A percentile compares a stretch with the other conserved stretches of the same genome.
phyloP scores from a whole-genome alignment of 2,329 filamentous ascomycete species.

The Cladosporium sp. region DNA sequence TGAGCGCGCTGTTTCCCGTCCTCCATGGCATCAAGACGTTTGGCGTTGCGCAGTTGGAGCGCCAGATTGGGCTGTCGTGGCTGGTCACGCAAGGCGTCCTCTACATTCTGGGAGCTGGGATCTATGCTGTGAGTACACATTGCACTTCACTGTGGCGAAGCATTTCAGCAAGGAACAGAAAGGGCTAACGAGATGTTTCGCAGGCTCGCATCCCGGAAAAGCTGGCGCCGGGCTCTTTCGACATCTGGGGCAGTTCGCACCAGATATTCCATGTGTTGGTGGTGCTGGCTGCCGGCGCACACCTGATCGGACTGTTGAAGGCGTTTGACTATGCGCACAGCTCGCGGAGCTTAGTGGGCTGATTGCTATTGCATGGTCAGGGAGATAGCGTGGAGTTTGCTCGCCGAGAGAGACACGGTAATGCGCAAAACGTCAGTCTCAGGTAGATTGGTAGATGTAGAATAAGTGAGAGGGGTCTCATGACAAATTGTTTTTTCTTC shows the following conservation, averaged over 20 bases:
- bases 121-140: constrained; percentile 71
- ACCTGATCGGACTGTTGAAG: constrained; percentile 76
- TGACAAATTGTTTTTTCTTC: background rate
- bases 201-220: constrained; percentile 81
- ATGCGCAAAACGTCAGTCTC: background rate
- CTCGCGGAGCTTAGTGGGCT: constrained; percentile 19
- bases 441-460: background rate
- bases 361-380: constrained; percentile 2
- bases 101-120: constrained; percentile 80
- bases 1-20: constrained; percentile 81
- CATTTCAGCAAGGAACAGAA: background rate
- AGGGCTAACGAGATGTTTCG: constrained; percentile 10
- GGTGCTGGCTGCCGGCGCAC: constrained; percentile 74
- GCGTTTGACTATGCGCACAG: constrained; percentile 83
- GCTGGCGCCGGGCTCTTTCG: constrained; percentile 73
- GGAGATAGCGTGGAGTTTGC: background rate
- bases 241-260: constrained; percentile 91
- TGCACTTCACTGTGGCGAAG: too few species aligned
- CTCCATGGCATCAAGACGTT: constrained; percentile 71
- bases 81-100: constrained; percentile 75
- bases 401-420: background rate
- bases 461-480: background rate
- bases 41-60: constrained; percentile 64
- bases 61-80: constrained; percentile 78
- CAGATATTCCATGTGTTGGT: constrained; percentile 95